phyloP scores from a whole-genome alignment of 176 grass and related monocot species.

The Poa pratensis region DNA sequence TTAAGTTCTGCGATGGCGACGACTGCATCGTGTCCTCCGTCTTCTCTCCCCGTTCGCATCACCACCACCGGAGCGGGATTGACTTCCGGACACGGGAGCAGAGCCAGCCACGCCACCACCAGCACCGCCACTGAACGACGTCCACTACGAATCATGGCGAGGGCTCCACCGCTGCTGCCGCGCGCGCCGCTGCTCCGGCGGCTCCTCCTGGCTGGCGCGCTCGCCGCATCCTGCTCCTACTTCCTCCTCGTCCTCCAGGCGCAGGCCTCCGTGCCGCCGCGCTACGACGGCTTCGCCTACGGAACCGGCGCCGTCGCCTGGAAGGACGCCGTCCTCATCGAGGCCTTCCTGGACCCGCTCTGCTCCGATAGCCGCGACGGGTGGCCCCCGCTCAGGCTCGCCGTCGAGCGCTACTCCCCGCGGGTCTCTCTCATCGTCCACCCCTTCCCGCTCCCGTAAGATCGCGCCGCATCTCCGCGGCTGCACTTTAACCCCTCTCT shows the following conservation, averaged over 20 bases:
- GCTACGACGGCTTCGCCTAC: slow-evolving; percentile 84
- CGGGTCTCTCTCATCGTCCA: slow-evolving; percentile 79
- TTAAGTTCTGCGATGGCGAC: too few relatives aligned
- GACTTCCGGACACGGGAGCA: background rate
- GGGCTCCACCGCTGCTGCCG: background rate
- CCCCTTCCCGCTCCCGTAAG: slow-evolving; percentile 96
- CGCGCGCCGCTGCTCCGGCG: slow-evolving; percentile 46
- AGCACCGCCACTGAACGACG: background rate
- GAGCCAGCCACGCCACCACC: background rate
- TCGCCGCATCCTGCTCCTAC: slow-evolving; percentile 48
- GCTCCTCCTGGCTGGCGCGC: slow-evolving; percentile 28
- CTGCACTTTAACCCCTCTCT: background rate
- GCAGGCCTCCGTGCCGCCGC: slow-evolving; percentile 61
- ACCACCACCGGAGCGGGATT: background rate
- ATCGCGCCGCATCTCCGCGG: background rate
- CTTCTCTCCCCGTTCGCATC: background rate
- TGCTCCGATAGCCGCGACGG: slow-evolving; percentile 89
- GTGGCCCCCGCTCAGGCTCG: slow-evolving; percentile 66
- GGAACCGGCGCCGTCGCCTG: slow-evolving; percentile 37
- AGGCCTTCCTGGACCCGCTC: slow-evolving; percentile 94
- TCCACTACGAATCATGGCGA: slow-evolving; percentile 36
- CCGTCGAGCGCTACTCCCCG: slow-evolving; percentile 61
- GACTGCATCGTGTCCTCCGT: background rate
- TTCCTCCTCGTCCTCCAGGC: slow-evolving; percentile 47
- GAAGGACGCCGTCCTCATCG: slow-evolving; percentile 74